Evolutionary conservation across 2,329 filamentous ascomycete species (phyloP).

Genomic region (Xylariaceae sp.): DNA sequence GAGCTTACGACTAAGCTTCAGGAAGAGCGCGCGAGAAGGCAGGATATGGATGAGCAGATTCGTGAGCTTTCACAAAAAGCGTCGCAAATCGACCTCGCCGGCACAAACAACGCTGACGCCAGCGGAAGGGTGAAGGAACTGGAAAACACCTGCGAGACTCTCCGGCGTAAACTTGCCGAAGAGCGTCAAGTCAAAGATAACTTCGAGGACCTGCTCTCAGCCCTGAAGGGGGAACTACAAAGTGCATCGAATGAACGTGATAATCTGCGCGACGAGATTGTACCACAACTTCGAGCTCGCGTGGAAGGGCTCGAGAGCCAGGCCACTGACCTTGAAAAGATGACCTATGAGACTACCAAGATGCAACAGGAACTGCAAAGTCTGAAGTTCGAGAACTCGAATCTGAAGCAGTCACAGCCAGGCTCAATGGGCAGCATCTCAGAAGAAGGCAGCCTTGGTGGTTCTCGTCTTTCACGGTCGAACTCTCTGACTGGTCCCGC

Average conservation of each 20-base stretch:
- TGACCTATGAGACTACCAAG: conserved; percentile 75
- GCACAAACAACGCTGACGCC: conserved; percentile 53
- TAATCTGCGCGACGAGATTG: conserved; percentile 82
- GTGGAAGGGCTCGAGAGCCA: conserved; percentile 76
- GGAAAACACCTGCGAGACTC: conserved; percentile 75
- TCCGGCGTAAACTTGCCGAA: conserved; percentile 75
- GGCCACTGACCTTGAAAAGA: conserved; percentile 65
- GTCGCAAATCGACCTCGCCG: conserved; percentile 53
- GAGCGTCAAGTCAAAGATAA: conserved; percentile 87
- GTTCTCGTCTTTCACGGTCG: conserved; percentile 37
- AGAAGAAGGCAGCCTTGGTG: conserved; percentile 24
- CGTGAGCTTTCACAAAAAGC: conserved; percentile 76
- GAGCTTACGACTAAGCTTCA: conserved; percentile 83
- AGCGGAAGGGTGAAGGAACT: conserved; percentile 68
- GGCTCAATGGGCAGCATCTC: conserved; percentile 30
- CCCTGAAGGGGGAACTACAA: conserved; percentile 77
- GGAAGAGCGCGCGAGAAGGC: conserved; percentile 74
- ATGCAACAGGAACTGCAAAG: conserved; percentile 81
- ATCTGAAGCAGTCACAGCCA: conserved; percentile 36
- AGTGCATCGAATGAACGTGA: conserved; percentile 84
- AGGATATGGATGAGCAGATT: conserved; percentile 77
- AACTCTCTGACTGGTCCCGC: conserved; percentile 36
- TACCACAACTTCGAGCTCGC: conserved; percentile 71
- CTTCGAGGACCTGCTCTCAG: conserved; percentile 85
- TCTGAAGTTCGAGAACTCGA: conserved; percentile 64